These are phyloP conservation scores for Komagataella pastoris DNA, from an alignment of 805 yeast genomes.

Conservation along the genomic window DNA sequence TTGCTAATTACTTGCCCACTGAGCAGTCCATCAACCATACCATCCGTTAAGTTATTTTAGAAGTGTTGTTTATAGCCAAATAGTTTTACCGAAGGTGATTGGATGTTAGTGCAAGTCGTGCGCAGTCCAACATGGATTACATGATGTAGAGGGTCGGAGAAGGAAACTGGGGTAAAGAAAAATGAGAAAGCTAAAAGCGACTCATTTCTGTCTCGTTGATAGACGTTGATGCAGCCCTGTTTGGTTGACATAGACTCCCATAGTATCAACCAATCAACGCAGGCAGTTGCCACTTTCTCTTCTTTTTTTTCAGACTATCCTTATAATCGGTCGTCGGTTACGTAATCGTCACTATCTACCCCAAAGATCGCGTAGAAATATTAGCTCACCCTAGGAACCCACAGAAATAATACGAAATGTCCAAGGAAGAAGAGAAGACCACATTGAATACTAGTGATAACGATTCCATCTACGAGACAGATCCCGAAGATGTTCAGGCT, in stretches of 20 bases:
- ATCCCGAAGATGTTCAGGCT: neutral
- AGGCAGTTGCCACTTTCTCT: neutral
- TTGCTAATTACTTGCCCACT: slow-evolving; percentile 19
- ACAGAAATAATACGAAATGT: neutral
- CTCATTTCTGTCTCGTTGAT: neutral
- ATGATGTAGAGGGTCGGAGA: neutral
- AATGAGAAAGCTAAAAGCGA: no score
- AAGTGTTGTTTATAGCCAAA: neutral
- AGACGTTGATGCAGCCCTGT: neutral
- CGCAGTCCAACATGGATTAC: neutral
- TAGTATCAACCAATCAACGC: neutral
- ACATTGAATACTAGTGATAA: slow-evolving; percentile 2
- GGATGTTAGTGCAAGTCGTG: neutral
- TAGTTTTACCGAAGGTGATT: neutral
- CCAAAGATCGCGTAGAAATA: neutral
- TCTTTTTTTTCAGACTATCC: neutral
- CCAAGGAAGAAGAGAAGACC: neutral
- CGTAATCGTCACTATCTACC: neutral
- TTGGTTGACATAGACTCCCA: neutral
- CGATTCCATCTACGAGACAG: slow-evolving; percentile 5
- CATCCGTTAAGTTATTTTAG: slow-evolving; percentile 15
- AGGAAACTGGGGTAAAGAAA: neutral
- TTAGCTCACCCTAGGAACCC: neutral
- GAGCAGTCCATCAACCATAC: slow-evolving; percentile 20
- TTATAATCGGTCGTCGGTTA: no score